Conservation (phyloP, 208 protist species). For the Phytomonas serpens region DNA sequence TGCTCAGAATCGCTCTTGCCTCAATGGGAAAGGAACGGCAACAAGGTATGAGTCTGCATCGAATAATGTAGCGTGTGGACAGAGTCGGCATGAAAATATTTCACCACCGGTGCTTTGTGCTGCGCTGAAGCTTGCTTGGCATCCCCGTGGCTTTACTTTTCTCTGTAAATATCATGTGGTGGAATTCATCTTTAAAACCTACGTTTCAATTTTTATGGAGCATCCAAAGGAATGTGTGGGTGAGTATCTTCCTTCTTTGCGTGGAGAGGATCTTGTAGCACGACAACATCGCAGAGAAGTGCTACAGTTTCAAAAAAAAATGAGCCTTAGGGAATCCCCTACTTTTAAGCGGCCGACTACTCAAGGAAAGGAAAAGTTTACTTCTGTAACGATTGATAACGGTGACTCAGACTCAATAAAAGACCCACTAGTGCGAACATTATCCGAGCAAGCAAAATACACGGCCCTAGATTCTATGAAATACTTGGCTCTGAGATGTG, state of each 20-base stretch:
- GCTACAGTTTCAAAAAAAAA: neutral
- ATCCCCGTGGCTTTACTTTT: conserved; percentile 47
- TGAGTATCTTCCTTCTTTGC: neutral
- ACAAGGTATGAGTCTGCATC: neutral
- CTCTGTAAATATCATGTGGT: conserved; percentile 32
- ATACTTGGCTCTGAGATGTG: conserved; percentile 33
- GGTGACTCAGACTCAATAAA: conserved; percentile 19
- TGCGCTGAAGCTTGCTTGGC: conserved; percentile 51
- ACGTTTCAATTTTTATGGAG: conserved; percentile 49
- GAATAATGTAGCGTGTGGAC: neutral
- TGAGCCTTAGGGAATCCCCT: neutral
- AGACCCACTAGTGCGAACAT: conserved; percentile 15
- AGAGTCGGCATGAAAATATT: neutral
- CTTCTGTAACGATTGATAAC: neutral
- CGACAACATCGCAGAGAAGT: neutral
- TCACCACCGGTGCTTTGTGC: conserved; percentile 39
- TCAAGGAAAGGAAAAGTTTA: neutral
- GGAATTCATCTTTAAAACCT: conserved; percentile 34
- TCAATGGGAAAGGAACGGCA: neutral
- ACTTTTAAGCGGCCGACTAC: neutral
- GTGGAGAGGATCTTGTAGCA: neutral
- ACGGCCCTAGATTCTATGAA: conserved; percentile 31
- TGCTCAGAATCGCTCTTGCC: neutral
- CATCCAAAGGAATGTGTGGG: neutral
- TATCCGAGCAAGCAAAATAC: conserved; percentile 20